Base-by-base conservation (phyloP, 345 rosid species). In the Psidium guajava region DNA sequence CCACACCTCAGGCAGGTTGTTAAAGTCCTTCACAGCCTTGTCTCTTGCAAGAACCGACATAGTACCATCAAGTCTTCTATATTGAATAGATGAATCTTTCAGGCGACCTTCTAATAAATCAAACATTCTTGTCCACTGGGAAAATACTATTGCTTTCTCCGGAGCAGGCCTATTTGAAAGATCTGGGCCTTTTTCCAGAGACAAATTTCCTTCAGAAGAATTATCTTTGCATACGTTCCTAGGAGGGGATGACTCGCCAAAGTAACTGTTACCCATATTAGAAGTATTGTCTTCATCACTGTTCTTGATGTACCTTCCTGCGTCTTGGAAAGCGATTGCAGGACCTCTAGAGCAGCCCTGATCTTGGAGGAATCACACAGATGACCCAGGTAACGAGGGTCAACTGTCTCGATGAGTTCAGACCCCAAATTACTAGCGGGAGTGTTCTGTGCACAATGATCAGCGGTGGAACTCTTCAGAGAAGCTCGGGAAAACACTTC, bases 61-160 rank as follows among this genome's bases (percentile, higher is more conserved):
- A 84, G 98, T 97, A 85, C 99, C 99, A 89, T 97, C 99, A 57
- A 97, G 98, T 91, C 99, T 93, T 92, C 99, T 91, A 85, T 93
- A 97, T 83, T 92, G 95, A 86, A 96, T 93, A 47, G 91, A 88
- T 32, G 98, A 96, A 86, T 87, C 89, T 87, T 89, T 94, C 82
- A 96, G 94, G 86, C 92, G 88, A 87, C 92, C 93, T 93, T 97
- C 98, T 87, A 97, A 91, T 87, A 97, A 84, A 89, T 97, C 98
- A 64, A 97, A 88, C 99, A 97, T 95, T 86, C 93, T 92, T 42
- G 99, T 97, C 99, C 99, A 97, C 85, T 97, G 99, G 61, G 99
- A 97, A 83, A 97, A 96, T 28, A 96, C 98, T 86, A 97, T 94
- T 83, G 98, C 98, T 87, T 97, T 97, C 91, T 95, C 98, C 51